Base-by-base conservation (phyloP, 495 filamentous ascomycete genomes). In the Achaetomiella virescens region DNA sequence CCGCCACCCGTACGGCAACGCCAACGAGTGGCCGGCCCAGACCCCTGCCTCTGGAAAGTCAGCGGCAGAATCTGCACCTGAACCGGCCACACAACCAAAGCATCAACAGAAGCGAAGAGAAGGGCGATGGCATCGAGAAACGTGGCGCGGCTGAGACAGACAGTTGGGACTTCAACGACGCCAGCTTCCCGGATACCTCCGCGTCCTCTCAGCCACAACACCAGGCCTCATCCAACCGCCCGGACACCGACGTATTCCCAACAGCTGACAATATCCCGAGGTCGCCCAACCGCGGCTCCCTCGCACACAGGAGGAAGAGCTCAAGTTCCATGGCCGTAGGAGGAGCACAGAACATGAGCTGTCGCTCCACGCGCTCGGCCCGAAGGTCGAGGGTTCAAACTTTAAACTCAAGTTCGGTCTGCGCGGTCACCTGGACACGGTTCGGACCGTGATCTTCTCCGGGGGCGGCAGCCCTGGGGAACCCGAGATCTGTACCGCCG, bases 401-500 rank as follows among this genome's bases (percentile, higher is more conserved):
- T 98, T 98, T 75, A 95, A 95, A 68, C 88, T 97, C 52, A 82
- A 89, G 51, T 97, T 96, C 69, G 93, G 89, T 3, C 75, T 98
- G 3, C 78, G 93, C 48, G 93, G 93, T 12, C 93, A 98, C 70
- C 78, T 98, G 3, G 92, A 97, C 70, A 88, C 93, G 31, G 88
- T 98, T 12, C 84, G 93, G 18, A 88, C 90, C 11, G 88, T 96
- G 49, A 91, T 96, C 57, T 98, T 98, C 72, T 97, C 90, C 8
- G 95, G 93, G 9, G 92, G 92, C 33, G 93, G 93, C 43, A 96
- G 88, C 66, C 89, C 89, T 6, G 87, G 89, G 8, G 93, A 97
- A 66, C 93, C 93, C 0, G 93, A 98, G 69, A 91, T 98, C 46
- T 97, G 91, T 69, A 97, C 95, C 3, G 88, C 89, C 48, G 92